A percentile compares a stretch with the other conserved stretches of the same genome.
These are phyloP conservation scores for Globisporangium middletonii DNA, from an alignment of 352 stramenopile genomes.

Conservation along the genomic window DNA sequence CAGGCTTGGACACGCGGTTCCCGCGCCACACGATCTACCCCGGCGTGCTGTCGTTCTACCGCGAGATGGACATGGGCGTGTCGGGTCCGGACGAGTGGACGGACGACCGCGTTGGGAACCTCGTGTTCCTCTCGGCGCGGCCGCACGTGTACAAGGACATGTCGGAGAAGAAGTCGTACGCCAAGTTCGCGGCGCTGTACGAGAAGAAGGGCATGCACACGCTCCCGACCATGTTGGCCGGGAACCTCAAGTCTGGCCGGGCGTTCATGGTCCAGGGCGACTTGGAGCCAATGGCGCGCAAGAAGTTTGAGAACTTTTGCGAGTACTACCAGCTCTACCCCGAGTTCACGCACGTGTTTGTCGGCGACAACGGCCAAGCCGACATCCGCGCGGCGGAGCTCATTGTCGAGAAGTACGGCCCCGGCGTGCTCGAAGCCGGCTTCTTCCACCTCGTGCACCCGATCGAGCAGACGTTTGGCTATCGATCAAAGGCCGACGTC, in stretches of 20 bases:
- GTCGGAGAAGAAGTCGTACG: conserved; percentile 96
- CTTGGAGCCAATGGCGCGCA: conserved; percentile 94
- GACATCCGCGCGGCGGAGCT: conserved; percentile 90
- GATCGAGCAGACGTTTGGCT: conserved; percentile 81
- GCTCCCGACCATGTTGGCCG: conserved; percentile 92
- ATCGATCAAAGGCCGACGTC: conserved; percentile 63
- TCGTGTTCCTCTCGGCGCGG: conserved; percentile 97
- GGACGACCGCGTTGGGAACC: conserved; percentile 90
- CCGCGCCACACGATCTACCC: conserved; percentile 94
- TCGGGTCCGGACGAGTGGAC: conserved; percentile 87
- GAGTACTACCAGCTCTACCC: conserved; percentile 97
- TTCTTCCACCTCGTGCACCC: conserved; percentile 91
- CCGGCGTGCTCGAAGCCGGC: conserved; percentile 54
- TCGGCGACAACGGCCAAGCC: conserved; percentile 97
- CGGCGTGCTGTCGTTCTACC: conserved; percentile 97
- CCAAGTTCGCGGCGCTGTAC: conserved; percentile 94
- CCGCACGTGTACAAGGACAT: conserved; percentile 99
- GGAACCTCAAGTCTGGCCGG: conserved; percentile 90
- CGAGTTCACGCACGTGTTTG: conserved; percentile 97
- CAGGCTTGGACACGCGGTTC: conserved; percentile 92
- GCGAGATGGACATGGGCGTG: conserved; percentile 95
- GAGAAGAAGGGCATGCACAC: conserved; percentile 93
- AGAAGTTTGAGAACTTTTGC: conserved; percentile 94
- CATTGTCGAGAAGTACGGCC: conserved; percentile 74
- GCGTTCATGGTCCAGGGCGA: conserved; percentile 95